These are phyloP conservation scores for Globisporangium apiculatum DNA, from an alignment of 352 stramenopile genomes.

Conservation along the genomic window DNA sequence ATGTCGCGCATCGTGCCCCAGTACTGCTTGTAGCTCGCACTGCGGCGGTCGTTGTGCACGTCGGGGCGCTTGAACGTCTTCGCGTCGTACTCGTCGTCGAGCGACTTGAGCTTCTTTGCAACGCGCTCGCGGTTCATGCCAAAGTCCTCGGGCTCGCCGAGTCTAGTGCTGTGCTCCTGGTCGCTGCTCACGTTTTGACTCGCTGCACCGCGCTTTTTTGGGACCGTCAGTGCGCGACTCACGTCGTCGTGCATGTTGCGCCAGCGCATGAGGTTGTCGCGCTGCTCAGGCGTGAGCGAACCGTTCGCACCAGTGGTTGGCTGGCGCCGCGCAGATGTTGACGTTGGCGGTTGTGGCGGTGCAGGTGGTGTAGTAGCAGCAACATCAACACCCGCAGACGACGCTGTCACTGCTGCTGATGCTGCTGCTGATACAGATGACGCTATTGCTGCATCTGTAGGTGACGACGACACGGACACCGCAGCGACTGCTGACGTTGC, in stretches of 20 bases:
- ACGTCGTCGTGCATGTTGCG: conserved; percentile 73
- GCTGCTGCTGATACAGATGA: too few relatives aligned
- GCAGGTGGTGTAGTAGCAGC: not conserved
- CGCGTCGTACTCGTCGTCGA: conserved; percentile 68
- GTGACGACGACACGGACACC: not conserved
- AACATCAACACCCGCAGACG: too few relatives aligned
- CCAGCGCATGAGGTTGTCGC: conserved; percentile 38
- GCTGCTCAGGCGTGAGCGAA: conserved; percentile 1
- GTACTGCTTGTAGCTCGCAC: conserved; percentile 60
- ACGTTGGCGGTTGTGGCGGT: too few relatives aligned
- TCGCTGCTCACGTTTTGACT: not conserved
- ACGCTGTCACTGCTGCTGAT: too few relatives aligned
- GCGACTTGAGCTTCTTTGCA: conserved; percentile 63
- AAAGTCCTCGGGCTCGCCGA: conserved; percentile 44
- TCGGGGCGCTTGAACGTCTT: conserved; percentile 34
- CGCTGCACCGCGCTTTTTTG: conserved; percentile 1
- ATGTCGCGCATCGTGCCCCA: conserved; percentile 63
- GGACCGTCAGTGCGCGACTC: conserved; percentile 32
- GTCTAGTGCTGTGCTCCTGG: conserved; percentile 5
- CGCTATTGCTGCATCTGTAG: not conserved
- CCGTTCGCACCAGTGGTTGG: not conserved
- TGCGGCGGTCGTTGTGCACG: conserved; percentile 37
- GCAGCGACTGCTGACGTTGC: not conserved
- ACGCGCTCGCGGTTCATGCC: conserved; percentile 54
- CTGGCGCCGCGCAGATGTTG: not conserved